Conservation (phyloP, 768 basidiomycete species). For the Amanita brunnescens region DNA sequence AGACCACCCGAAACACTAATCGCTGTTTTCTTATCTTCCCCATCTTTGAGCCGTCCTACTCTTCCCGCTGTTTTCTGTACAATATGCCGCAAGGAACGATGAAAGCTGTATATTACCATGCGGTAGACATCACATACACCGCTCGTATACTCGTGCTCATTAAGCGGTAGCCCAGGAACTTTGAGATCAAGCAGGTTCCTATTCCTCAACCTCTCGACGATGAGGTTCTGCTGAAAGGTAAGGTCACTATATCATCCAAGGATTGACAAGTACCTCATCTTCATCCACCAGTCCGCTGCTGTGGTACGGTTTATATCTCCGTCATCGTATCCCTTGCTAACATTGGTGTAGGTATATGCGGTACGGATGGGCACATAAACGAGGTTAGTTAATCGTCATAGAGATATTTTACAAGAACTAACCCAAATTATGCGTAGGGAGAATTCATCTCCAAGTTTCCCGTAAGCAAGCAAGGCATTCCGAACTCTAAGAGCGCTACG, state of each 20-base stretch:
- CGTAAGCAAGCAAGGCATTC: constrained; percentile 59
- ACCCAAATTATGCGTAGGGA: constrained; percentile 16
- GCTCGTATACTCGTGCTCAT: not conserved
- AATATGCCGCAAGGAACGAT: constrained; percentile 54
- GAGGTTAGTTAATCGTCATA: constrained; percentile 26
- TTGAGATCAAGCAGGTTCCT: constrained; percentile 58
- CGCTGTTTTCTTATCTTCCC: not conserved
- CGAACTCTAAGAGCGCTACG: constrained; percentile 76
- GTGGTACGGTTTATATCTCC: not conserved
- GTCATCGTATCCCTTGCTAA: not conserved
- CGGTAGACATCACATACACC: constrained; percentile 32
- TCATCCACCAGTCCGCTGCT: not conserved
- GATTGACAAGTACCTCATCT: not conserved
- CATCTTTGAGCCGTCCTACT: not conserved
- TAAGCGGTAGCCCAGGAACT: constrained; percentile 45
- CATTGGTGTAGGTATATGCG: constrained; percentile 36
- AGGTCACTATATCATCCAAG: constrained; percentile 3
- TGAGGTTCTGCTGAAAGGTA: constrained; percentile 71
- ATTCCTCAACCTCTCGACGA: constrained; percentile 58
- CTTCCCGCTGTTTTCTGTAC: constrained; percentile 36
- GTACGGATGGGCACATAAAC: constrained; percentile 59
- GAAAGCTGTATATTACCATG: constrained; percentile 69
- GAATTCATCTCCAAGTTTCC: constrained; percentile 64
- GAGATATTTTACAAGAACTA: not conserved
- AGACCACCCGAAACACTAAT: constrained; percentile 21